These are phyloP conservation scores for Didymella keratinophila DNA, from an alignment of 2,329 filamentous ascomycete genomes.

Conservation along the genomic window DNA sequence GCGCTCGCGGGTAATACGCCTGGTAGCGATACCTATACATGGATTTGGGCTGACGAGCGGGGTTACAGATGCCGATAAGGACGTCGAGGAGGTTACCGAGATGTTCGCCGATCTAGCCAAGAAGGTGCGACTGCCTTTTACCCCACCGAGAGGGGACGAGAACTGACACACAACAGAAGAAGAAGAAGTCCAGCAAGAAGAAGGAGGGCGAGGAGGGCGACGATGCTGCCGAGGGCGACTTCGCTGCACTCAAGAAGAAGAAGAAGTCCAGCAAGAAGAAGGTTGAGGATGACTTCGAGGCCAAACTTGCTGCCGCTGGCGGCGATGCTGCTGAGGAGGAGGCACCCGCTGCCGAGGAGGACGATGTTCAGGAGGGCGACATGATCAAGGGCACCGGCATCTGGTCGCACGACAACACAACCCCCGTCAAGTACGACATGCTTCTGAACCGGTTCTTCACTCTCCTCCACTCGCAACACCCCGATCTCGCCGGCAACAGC, in stretches of 20 bases:
- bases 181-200: constrained; percentile 66
- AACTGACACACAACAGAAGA: constrained; percentile 58
- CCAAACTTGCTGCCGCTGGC: constrained; percentile 68
- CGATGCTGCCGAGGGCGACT: constrained; percentile 64
- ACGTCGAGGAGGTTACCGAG: constrained; percentile 68
- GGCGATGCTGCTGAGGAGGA: constrained; percentile 64
- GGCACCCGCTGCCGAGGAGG: constrained; percentile 57
- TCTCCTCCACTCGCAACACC: constrained; percentile 93
- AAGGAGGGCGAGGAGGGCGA: constrained; percentile 62
- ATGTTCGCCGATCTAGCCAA: constrained; percentile 74
- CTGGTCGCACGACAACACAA: constrained; percentile 82
- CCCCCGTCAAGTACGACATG: constrained; percentile 81
- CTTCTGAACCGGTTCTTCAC: constrained; percentile 93
- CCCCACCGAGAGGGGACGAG: not conserved
- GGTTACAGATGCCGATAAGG: constrained; percentile 58
- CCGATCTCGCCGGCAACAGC: constrained; percentile 88
- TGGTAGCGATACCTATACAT: constrained; percentile 4
- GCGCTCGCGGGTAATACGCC: constrained; percentile 31
- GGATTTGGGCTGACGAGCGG: constrained; percentile 32
- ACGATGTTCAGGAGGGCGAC: constrained; percentile 70
- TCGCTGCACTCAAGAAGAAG: constrained; percentile 80
- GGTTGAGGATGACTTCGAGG: constrained; percentile 70
- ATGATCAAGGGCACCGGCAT: constrained; percentile 88
- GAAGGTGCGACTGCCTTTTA: constrained; percentile 53
- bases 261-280: constrained; percentile 76